phyloP scores from a whole-genome alignment of 805 yeast genomes.

The Sugiyamaella valdiviana region DNA sequence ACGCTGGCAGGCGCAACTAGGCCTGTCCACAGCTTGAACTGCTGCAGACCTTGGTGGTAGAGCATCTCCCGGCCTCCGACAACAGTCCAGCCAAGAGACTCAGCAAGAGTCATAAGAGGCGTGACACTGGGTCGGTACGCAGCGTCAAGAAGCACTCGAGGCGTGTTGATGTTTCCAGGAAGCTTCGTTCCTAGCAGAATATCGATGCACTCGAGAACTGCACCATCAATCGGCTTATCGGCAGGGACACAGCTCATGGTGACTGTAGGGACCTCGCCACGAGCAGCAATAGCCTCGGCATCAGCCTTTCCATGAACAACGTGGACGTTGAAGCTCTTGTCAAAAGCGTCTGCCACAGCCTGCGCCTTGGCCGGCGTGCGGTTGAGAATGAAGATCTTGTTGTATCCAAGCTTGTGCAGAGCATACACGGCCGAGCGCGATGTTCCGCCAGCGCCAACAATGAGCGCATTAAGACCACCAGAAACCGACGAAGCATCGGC shows the following conservation, averaged over 20 bases:
- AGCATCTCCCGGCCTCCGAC: constrained; percentile 89
- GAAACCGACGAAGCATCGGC: constrained; percentile 22
- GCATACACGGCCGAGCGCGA: constrained; percentile 93
- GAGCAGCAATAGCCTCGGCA: constrained; percentile 34
- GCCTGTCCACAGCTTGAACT: constrained; percentile 66
- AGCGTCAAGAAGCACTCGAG: constrained; percentile 72
- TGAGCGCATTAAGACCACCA: constrained; percentile 49
- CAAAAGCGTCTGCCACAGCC: constrained; percentile 56
- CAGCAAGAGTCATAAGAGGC: constrained; percentile 78
- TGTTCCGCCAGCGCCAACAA: constrained; percentile 97
- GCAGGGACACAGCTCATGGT: constrained; percentile 82
- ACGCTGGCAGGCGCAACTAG: constrained; percentile 27
- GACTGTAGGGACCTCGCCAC: constrained; percentile 39
- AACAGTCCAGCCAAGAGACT: constrained; percentile 64
- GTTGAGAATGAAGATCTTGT: constrained; percentile 69
- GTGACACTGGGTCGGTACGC: constrained; percentile 89
- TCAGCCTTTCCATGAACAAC: constrained; percentile 42
- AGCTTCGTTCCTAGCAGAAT: constrained; percentile 40
- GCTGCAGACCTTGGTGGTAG: constrained; percentile 87
- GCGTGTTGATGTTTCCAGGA: constrained; percentile 33
- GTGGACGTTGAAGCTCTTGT: constrained; percentile 48
- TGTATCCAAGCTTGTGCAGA: constrained; percentile 68
- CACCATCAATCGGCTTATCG: constrained; percentile 57
- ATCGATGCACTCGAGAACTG: constrained; percentile 44
- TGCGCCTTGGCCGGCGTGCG: constrained; percentile 64